Conservation (phyloP, 139 green algal genomes). For the Desmodesmus armatus region DNA sequence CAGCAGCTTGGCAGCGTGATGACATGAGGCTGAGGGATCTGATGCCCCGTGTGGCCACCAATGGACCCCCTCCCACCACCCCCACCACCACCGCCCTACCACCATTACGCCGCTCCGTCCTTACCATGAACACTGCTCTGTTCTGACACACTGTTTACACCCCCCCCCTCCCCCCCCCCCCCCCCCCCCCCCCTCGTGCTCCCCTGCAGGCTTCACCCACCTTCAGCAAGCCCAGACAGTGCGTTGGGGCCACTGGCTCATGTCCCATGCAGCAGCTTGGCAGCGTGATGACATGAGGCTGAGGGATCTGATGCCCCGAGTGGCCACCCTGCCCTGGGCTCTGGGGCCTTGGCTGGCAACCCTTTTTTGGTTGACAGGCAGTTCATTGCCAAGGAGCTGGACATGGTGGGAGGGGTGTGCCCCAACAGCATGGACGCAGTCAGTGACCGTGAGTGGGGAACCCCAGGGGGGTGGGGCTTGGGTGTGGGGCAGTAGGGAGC, state of each 20-base stretch:
- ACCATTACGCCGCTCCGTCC: background rate
- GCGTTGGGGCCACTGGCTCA: conserved; percentile 95
- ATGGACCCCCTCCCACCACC: no score
- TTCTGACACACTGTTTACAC: background rate
- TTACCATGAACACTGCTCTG: background rate
- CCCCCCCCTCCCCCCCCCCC: no score
- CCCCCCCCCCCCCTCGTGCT: no score
- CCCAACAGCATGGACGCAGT: conserved; percentile 97
- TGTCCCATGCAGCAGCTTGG: conserved; percentile 91
- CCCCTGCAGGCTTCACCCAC: conserved; percentile 91
- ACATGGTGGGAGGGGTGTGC: conserved; percentile 69
- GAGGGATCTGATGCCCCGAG: conserved; percentile 85
- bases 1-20: conserved; percentile 93
- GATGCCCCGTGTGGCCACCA: conserved; percentile 86
- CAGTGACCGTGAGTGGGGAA: conserved; percentile 89
- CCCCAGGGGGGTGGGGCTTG: no score
- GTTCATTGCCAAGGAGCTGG: conserved; percentile 80
- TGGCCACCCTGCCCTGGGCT: conserved; percentile 92
- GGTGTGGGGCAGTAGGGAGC: no score
- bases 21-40: conserved; percentile 91
- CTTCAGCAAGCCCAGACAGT: conserved; percentile 96
- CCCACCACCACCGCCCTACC: no score
- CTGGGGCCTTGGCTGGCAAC: conserved; percentile 95
- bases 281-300: conserved; percentile 96
- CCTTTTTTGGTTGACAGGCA: conserved; percentile 95